Percentiles rank a stretch among this genome's conserved stretches.
phyloP scores from a whole-genome alignment of 2,329 filamentous ascomycete species.

The Ophiostoma himal-ulmi region DNA sequence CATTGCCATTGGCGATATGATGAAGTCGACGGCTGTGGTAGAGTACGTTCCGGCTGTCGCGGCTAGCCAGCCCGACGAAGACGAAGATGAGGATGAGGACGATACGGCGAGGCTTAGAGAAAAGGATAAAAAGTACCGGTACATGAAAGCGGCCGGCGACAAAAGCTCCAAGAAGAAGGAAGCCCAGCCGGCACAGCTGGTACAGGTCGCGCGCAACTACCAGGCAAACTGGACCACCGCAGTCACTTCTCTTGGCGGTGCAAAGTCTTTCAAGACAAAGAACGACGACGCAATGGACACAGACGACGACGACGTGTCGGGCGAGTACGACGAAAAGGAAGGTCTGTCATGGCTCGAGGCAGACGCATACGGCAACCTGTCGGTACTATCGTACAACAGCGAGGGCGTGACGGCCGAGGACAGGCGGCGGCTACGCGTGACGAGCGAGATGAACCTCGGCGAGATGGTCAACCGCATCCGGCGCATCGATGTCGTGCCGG shows the following conservation, averaged over 20 bases:
- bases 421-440: constrained; percentile 61
- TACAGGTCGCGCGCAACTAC: constrained; percentile 73
- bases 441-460: constrained; percentile 76
- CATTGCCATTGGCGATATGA: constrained; percentile 83
- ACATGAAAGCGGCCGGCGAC: constrained; percentile 1
- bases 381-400: constrained; percentile 69
- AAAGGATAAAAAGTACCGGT: constrained; percentile 25
- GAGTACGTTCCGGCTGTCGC: constrained; percentile 55
- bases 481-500: constrained; percentile 58
- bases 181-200: constrained; percentile 50
- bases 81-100: background rate
- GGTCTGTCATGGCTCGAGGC: constrained; percentile 64
- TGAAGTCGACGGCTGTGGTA: constrained; percentile 83
- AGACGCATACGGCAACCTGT: constrained; percentile 81
- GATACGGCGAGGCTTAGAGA: background rate
- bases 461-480: constrained; percentile 91
- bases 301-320: background rate
- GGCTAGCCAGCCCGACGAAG: background rate
- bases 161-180: background rate
- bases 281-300: background rate
- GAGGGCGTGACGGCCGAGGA: constrained; percentile 71
- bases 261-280: background rate
- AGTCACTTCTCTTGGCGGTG: constrained; percentile 61
- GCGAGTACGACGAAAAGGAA: background rate
- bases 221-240: constrained; percentile 78